These are phyloP conservation scores for Pilatotrama ljubarskyi DNA, from an alignment of 768 basidiomycete species.

Conservation along the genomic window DNA sequence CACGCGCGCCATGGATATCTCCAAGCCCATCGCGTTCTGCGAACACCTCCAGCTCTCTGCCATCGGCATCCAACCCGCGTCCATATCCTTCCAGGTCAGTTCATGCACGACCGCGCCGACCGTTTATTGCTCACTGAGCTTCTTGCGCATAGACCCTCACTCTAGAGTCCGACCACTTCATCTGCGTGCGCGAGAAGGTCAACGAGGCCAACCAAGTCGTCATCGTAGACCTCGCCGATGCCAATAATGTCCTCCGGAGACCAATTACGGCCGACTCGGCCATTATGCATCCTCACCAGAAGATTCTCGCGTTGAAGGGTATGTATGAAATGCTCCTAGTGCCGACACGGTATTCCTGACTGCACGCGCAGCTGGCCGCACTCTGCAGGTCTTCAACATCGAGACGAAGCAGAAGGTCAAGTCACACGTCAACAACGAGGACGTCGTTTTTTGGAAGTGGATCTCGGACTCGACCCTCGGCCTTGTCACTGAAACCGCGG, in stretches of 20 bases:
- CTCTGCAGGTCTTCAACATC: slow-evolving; percentile 97
- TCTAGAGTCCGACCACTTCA: slow-evolving; percentile 96
- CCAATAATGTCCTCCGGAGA: slow-evolving; percentile 93
- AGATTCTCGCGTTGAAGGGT: slow-evolving; percentile 96
- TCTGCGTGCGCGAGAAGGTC: slow-evolving; percentile 95
- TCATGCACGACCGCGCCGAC: slow-evolving; percentile 30
- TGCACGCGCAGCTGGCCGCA: slow-evolving; percentile 70
- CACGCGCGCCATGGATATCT: slow-evolving; percentile 35
- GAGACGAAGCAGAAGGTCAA: slow-evolving; percentile 98
- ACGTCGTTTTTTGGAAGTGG: slow-evolving; percentile 99
- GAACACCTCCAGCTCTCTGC: slow-evolving; percentile 94
- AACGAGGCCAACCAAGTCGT: slow-evolving; percentile 97
- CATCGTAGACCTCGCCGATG: slow-evolving; percentile 96
- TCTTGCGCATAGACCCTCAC: slow-evolving; percentile 69
- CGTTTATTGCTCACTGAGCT: neutral
- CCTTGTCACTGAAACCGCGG: slow-evolving; percentile 91
- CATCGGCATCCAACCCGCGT: slow-evolving; percentile 92
- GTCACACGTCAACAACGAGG: slow-evolving; percentile 90
- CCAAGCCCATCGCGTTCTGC: slow-evolving; percentile 84
- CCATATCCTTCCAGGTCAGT: slow-evolving; percentile 91
- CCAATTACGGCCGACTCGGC: slow-evolving; percentile 99
- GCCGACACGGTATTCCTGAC: neutral
- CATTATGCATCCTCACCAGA: slow-evolving; percentile 96
- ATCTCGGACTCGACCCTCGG: slow-evolving; percentile 88
- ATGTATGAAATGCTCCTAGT: slow-evolving; percentile 19